A percentile compares a stretch with the other conserved stretches of the same genome.
phyloP scores from a whole-genome alignment of 2,329 filamentous ascomycete genomes.

The Penicillium sp. region DNA sequence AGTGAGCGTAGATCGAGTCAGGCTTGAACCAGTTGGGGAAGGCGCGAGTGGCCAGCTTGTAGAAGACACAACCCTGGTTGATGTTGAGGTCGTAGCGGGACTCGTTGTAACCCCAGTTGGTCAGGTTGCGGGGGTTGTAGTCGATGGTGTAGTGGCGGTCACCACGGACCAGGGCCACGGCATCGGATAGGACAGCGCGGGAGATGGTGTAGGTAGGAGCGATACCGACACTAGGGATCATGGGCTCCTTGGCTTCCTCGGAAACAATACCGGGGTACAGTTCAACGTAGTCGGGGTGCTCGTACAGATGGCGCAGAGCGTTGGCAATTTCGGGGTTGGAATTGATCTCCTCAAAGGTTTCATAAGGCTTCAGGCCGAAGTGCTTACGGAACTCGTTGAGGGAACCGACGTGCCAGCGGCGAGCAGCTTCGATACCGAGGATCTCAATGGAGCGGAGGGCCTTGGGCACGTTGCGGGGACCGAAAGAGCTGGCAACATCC shows the following conservation, averaged over 20 bases:
- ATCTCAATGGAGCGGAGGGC: conserved; percentile 73
- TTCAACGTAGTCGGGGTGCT: conserved; percentile 74
- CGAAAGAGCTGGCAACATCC: conserved; percentile 62
- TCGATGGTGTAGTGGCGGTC: conserved; percentile 77
- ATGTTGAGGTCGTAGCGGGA: conserved; percentile 67
- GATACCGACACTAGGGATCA: conserved; percentile 70
- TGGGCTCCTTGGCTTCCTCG: conserved; percentile 69
- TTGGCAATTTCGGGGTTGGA: conserved; percentile 66
- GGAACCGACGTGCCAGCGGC: conserved; percentile 71
- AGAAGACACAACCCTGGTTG: conserved; percentile 78
- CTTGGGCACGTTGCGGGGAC: conserved; percentile 67
- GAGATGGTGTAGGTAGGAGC: conserved; percentile 72
- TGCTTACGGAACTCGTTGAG: conserved; percentile 83
- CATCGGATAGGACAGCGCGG: conserved; percentile 70
- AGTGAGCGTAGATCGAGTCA: conserved; percentile 78
- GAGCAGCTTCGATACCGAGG: conserved; percentile 70
- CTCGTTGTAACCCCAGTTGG: conserved; percentile 79
- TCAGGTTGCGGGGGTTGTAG: conserved; percentile 67
- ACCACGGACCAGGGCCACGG: conserved; percentile 70
- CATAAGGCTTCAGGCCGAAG: conserved; percentile 70
- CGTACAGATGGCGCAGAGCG: conserved; percentile 58
- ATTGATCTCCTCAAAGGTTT: conserved; percentile 79
- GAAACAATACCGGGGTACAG: conserved; percentile 74
- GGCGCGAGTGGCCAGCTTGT: conserved; percentile 74
- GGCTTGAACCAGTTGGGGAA: conserved; percentile 75